Evolutionary conservation across 2,329 filamentous ascomycete species (phyloP).

Genomic region (Emergomyces africanus): DNA sequence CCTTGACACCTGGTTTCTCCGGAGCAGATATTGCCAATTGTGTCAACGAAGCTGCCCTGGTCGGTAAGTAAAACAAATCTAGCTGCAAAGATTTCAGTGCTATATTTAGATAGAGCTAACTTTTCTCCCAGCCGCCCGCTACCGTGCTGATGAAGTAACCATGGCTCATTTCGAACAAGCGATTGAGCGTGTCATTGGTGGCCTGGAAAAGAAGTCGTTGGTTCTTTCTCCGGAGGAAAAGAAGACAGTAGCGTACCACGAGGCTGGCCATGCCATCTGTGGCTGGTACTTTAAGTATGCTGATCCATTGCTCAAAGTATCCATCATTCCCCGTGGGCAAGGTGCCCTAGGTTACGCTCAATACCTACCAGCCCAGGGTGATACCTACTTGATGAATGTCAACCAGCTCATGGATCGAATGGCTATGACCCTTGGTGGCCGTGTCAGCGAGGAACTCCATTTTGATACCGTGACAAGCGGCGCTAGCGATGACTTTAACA

Average conservation of each 20-base stretch:
- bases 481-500: conserved; percentile 94
- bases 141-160: conserved; percentile 63
- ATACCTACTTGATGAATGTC: conserved; percentile 91
- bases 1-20: conserved; percentile 89
- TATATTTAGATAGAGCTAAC: conserved; percentile 26
- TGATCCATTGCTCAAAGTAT: conserved; percentile 96
- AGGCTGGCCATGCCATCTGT: conserved; percentile 95
- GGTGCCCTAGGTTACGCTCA: conserved; percentile 92
- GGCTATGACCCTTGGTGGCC: conserved; percentile 97
- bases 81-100: neutral
- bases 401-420: conserved; percentile 98
- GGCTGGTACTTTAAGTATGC: conserved; percentile 96
- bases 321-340: conserved; percentile 92
- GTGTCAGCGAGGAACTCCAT: conserved; percentile 90
- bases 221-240: conserved; percentile 91
- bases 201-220: conserved; percentile 92
- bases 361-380: conserved; percentile 71
- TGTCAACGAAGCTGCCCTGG: conserved; percentile 91
- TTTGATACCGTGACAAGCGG: conserved; percentile 94
- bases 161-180: conserved; percentile 95
- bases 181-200: conserved; percentile 92
- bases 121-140: conserved; percentile 56
- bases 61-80: conserved; percentile 51
- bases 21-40: conserved; percentile 98
- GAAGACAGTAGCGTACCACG: conserved; percentile 92